Evolutionary conservation across 2,329 filamentous ascomycete genomes (phyloP), one percentile per base, ranked within the genome.

Genomic region (Fusarium sp.): DNA sequence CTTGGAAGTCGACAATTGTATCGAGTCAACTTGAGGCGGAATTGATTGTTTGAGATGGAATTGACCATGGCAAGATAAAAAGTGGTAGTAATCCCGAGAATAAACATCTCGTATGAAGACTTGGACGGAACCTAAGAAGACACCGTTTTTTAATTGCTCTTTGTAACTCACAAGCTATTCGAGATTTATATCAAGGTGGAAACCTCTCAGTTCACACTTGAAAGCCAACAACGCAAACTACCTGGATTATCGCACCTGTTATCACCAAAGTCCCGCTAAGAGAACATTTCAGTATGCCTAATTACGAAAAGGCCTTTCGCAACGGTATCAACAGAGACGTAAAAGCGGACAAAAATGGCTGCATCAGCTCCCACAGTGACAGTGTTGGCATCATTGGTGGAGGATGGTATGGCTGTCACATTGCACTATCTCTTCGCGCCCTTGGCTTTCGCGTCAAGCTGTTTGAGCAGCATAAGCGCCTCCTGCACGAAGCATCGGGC

Each of bases 371-470:
- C 14, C 13, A 31, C 13, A 31, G 29, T 14, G 29, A 29, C 21
- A 47, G 41, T 8, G 5, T 54, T 14, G 41, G 50, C 23, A 37
- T 54, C 23, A 54, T 54, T 5, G 50, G 50, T 31, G 41, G 50
- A 10, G 50, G 50, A 18, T 54, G 50, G 50, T 54, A 54, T 23
- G 50, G 50, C 21, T 54, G 50, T 47, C 50, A 54, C 23, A 54
- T 54, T 13, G 50, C 50, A 8, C 3, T 21, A 31, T 7, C 50
- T 4, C 50, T 54, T 14, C 40, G 41, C 17, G 8, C 20, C 6
- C 23, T 54, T n/a, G 50, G 50, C 31, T 37, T 47, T 27, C 41
- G 6, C 4, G 50, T 47, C 9, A 54, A 23, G 13, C 27, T 54
- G 13, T 62, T 56, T 0, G 52, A 56, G 8, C 52, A 56, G 18